Percentiles rank a stretch among this genome's conserved stretches.
Conservation (phyloP, 2,329 filamentous ascomycete genomes). For the Aspergillus sergii region DNA sequence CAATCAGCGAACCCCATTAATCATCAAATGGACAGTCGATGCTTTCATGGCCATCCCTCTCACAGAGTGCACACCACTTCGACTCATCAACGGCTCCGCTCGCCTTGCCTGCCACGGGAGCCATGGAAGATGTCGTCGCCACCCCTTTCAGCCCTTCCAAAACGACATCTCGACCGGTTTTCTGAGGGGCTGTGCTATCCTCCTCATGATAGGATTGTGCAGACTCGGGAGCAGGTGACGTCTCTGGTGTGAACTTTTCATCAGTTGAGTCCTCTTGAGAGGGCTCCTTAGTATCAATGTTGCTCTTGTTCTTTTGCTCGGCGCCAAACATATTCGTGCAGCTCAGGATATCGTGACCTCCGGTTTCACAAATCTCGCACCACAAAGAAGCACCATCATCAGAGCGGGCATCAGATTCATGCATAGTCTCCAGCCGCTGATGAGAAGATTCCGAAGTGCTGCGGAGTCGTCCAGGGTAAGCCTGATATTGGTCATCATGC, state of each 20-base stretch:
- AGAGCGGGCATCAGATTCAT: conserved; percentile 55
- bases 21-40: conserved; percentile 94
- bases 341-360: conserved; percentile 89
- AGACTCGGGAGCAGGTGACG: conserved; percentile 16
- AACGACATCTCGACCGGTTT: conserved; percentile 45
- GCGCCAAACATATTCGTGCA: conserved; percentile 84
- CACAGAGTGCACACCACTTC: conserved; percentile 97
- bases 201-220: conserved; percentile 18
- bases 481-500: conserved; percentile 26
- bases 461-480: conserved; percentile 30
- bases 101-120: conserved; percentile 75
- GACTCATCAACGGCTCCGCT: conserved; percentile 76
- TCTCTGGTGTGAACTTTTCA: conserved; percentile 21
- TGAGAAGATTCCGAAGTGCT: conserved; percentile 31
- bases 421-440: conserved; percentile 42
- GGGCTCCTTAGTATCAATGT: conserved; percentile 17
- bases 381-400: conserved; percentile 73
- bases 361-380: conserved; percentile 95
- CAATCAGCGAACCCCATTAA: conserved; percentile 27
- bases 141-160: conserved; percentile 47
- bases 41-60: conserved; percentile 94
- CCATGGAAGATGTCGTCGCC: conserved; percentile 46
- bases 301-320: conserved; percentile 24
- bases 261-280: conserved; percentile 17
- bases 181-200: conserved; percentile 31